Evolutionary conservation across 345 rosid species (phyloP), one percentile per base, ranked within the genome.

Genomic region (Erysimum cheiranthoides): DNA sequence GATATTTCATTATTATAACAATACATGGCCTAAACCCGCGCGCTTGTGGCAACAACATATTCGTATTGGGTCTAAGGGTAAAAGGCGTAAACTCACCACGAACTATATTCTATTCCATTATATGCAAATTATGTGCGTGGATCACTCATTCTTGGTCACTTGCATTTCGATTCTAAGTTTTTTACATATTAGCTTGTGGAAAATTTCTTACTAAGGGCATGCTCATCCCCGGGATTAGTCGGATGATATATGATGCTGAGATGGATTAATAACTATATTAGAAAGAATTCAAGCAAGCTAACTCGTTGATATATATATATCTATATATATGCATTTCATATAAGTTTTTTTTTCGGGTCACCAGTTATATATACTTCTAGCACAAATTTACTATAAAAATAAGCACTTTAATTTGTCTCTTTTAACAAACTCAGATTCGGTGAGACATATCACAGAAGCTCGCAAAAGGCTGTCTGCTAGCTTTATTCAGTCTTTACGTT

Each of bases 381-480:
- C 47, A 40, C 31, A 68, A 68, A 14, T 31, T 52, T 68, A 47
- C 74, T 53, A 52, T 4, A 59, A 32, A 51, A 27, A 25, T 56
- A 31, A 27, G 10, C 63, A 31, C 62, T 70, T 73, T n/a, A n/a
- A n/a, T n/a, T n/a, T 25, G 56, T 57, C 18, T 36, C 60, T 75
- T 61, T 60, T 52, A 67, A 56, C 58, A 61, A 77, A 71, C 67
- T 77, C 38, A 77, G 76, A 71, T 77, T 71, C 76, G 67, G 80
- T 35, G 72, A 77, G 72, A 77, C 80, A 64, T 46, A 54, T 18
- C 51, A 71, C 47, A 63, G 72, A 70, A 65, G 75, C 76, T 64
- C 53, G 28, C 61, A 77, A 78, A 78, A 78, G 82, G 65, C 74
- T 78, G 82, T 73, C 70, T 68, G 46, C 50, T 68, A 53, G 70